Evolutionary conservation across 140 eudicot species (phyloP).

Genomic region (Oenanthe javanica): DNA sequence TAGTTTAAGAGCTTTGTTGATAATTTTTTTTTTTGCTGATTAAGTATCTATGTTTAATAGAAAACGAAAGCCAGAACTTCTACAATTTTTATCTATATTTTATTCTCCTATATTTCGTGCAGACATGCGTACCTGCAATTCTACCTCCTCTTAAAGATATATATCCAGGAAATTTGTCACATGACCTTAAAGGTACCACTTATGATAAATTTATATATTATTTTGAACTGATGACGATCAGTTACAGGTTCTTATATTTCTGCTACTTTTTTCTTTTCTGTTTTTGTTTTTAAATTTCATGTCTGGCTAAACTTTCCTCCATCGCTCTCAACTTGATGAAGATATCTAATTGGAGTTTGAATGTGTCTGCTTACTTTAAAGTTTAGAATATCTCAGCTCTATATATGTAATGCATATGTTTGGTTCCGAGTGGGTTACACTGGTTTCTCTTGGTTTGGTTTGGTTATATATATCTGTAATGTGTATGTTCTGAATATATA

Average conservation of each 20-base stretch:
- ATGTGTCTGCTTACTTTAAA: too few relatives aligned
- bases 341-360: too few relatives aligned
- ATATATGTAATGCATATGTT: too few relatives aligned
- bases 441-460: too few relatives aligned
- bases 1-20: neutral
- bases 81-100: neutral
- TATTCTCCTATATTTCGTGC: slow-evolving; percentile 19
- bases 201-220: neutral
- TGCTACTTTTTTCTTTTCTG: too few relatives aligned
- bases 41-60: neutral
- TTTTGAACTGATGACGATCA: neutral
- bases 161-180: slow-evolving; percentile 69
- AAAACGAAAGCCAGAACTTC: neutral
- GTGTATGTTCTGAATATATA: neutral
- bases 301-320: too few relatives aligned
- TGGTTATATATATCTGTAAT: too few relatives aligned
- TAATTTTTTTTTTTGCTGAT: neutral
- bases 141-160: slow-evolving; percentile 82
- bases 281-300: neutral
- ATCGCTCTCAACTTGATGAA: too few relatives aligned
- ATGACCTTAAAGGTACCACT: slow-evolving; percentile 65
- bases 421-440: too few relatives aligned
- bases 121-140: slow-evolving; percentile 86
- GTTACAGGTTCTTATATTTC: too few relatives aligned
- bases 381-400: too few relatives aligned